Percentiles rank a stretch among this genome's conserved stretches.
Evolutionary conservation across 768 basidiomycete species (phyloP).

Genomic region (Butyriboletus loyo): DNA sequence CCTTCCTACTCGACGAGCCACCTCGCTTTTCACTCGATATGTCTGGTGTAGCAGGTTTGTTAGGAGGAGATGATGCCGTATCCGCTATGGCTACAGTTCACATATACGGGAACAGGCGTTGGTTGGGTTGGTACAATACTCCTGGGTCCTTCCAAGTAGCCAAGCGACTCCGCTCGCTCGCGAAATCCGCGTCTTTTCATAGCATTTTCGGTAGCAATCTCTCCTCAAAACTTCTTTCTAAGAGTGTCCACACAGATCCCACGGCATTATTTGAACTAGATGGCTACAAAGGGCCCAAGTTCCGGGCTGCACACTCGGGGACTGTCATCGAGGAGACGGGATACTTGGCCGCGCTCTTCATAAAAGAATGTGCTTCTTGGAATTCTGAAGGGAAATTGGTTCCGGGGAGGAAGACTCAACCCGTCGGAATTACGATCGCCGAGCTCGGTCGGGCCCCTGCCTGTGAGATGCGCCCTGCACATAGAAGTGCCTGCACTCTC

Average conservation of each 20-base stretch:
- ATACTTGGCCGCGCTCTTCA: background rate
- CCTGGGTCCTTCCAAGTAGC: background rate
- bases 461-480: constrained; percentile 5
- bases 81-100: background rate
- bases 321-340: background rate
- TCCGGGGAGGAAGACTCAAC: background rate
- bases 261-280: constrained; percentile 13
- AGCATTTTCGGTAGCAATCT: background rate
- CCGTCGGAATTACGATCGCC: background rate
- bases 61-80: background rate
- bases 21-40: background rate
- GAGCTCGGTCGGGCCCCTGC: background rate
- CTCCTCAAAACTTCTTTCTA: background rate
- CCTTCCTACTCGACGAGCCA: background rate
- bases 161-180: background rate
- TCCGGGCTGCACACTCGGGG: constrained; percentile 66
- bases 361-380: background rate
- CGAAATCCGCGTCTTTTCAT: background rate
- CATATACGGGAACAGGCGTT: background rate
- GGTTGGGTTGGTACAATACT: background rate
- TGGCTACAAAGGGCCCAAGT: constrained; percentile 50
- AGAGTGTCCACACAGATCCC: constrained; percentile 17
- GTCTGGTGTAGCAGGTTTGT: background rate
- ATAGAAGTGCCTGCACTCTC: constrained; percentile 23
- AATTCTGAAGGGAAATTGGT: background rate